Evolutionary conservation across 768 basidiomycete genomes (phyloP), one percentile per base, ranked within the genome.

Genomic region (Chiua virens): DNA sequence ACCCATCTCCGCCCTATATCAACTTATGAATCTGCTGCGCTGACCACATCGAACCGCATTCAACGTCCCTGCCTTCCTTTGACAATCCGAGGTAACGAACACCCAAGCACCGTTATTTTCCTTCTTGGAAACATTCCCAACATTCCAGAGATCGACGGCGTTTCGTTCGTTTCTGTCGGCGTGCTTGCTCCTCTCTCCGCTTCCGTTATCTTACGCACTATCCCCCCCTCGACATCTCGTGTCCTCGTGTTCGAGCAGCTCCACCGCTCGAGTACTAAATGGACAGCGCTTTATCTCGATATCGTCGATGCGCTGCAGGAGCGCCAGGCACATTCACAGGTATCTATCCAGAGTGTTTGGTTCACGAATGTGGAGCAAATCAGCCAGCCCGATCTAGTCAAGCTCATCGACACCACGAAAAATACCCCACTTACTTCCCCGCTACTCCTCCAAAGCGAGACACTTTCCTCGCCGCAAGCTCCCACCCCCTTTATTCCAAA

Each of bases 211-310:
- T 70, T 84, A 40, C 69, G 66, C 35, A 75, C 73, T 32, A 79
- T 96, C 30, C 86, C 92, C 11, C 54, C 72, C 1, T 82, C 84
- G 3, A 80, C 78, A 25, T 79, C 77, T 15, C 83, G 81, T 20
- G 79, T 96, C 47, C 73, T 95, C 51, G 85, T 95, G 17, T 78
- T 95, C 11, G 94, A 96, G 64, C 92, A 94, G 66, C 73, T 88
- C 8, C 77, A 78, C 60, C 76, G 73, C 56, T 90, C 87, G 80
- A 77, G 79, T n/a, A 84, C 83, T 35, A 90, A 90, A 68, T 95
- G 89, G 88, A 86, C 89, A 1, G 89, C 92, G 0, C 71, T 96
- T 4, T 96, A 88, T 68, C 79, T 97, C 45, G 92, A 95, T 30
- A 73, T 93, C 22, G 78, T 89, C 42, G 78, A 77, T 48, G 85